phyloP scores from a whole-genome alignment of 139 green algal species.

The Trebouxia sp. region DNA sequence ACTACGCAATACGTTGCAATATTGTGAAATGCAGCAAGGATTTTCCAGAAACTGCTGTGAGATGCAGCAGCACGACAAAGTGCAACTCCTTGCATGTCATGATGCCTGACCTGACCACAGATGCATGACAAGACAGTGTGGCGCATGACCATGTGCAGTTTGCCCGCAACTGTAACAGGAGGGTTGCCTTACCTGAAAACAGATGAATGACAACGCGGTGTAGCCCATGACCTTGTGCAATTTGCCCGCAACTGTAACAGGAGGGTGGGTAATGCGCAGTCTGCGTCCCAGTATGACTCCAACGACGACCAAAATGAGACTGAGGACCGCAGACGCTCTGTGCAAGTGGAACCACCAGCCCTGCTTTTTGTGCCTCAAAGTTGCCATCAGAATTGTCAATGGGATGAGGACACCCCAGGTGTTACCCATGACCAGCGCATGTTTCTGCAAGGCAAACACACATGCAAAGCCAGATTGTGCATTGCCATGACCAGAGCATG shows the following conservation, averaged over 20 bases:
- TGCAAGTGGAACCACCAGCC: conserved; percentile 19
- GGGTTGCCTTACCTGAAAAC: not conserved
- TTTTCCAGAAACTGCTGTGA: too few species aligned
- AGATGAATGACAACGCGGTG: not conserved
- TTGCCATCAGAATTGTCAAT: not conserved
- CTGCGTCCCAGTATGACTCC: not conserved
- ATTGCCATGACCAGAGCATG: too few species aligned
- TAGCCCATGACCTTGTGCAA: not conserved
- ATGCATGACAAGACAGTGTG: not conserved
- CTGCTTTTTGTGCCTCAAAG: conserved; percentile 1
- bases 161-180: not conserved
- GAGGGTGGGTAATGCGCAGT: not conserved
- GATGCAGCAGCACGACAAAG: too few species aligned
- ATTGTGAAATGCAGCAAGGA: too few species aligned
- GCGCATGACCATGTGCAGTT: not conserved
- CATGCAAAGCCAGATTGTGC: too few species aligned
- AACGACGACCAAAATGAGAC: not conserved
- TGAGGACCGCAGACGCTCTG: not conserved
- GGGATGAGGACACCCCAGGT: conserved; percentile 9
- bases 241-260: conserved; percentile 7
- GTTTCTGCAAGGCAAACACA: not conserved
- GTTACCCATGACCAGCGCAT: conserved; percentile 13
- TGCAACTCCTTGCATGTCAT: too few species aligned
- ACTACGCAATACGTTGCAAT: too few species aligned
- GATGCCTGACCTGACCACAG: too few species aligned